These are phyloP conservation scores for Saccharomycopsis hybrid DNA, from an alignment of 1,139 yeast species.

Conservation along the genomic window DNA sequence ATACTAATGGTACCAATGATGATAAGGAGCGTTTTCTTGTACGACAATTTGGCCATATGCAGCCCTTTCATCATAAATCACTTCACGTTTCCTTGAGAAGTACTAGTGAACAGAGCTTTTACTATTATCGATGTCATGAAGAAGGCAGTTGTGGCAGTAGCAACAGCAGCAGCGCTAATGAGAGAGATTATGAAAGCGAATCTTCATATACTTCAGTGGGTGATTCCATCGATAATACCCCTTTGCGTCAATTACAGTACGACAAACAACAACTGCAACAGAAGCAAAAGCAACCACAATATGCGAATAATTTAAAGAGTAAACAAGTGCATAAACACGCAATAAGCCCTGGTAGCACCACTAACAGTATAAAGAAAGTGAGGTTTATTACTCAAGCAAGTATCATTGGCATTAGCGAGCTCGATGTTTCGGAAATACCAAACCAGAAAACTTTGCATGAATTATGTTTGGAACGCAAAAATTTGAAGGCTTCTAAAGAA, in stretches of 20 bases:
- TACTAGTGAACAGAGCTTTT: no score
- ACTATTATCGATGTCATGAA: no score
- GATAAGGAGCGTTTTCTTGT: neutral
- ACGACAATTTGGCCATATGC: neutral
- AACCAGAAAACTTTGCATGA: conserved; percentile 19
- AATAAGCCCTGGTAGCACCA: neutral
- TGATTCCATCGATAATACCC: neutral
- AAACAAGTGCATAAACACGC: no score
- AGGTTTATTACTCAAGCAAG: conserved; percentile 1
- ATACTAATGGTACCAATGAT: neutral
- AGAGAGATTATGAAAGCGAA: conserved; percentile 13
- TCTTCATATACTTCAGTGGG: conserved; percentile 10
- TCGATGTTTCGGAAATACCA: conserved; percentile 3
- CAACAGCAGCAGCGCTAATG: neutral
- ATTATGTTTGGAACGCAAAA: conserved; percentile 13
- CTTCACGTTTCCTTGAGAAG: no score
- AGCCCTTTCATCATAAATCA: no score
- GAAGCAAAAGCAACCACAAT: no score
- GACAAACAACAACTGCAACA: no score
- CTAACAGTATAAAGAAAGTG: conserved; percentile 8
- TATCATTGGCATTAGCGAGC: conserved; percentile 17
- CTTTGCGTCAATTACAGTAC: no score
- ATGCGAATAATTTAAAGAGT: no score
- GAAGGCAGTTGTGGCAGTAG: no score
- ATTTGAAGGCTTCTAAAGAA: neutral